Base-by-base conservation (phyloP, 2,329 filamentous ascomycete species). In the Apiospora sp. region DNA sequence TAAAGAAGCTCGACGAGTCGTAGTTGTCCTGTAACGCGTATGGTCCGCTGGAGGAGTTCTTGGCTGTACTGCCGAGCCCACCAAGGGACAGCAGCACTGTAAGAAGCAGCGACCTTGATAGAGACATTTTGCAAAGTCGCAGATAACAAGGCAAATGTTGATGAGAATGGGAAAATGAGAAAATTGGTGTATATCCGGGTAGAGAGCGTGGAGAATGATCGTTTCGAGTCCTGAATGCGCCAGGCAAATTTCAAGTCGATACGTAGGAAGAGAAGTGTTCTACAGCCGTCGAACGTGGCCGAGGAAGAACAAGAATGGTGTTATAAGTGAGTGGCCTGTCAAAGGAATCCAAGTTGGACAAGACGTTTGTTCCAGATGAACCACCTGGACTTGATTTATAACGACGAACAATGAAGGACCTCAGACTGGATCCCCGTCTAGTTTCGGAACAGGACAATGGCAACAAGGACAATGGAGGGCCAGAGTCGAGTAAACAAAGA, bases 1-100 rank as follows among this genome's bases (percentile, higher is more conserved):
- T 76, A 80, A 90, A 90, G 81, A 90, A 91, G 83, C 90, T 90
- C 78, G 79, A 82, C 8, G 79, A 72, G 80, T 89, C 84, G 80
- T 84, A 90, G 61, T 81, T 79, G 76, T 87, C 86, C 71, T 84
- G 80, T 69, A 90, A 82, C 14, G 78, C 79, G 79, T 90, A 90
- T 71, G 76, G 74, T 22, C 74, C 77, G 48, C 78, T 76, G 27
- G 76, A 41, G 19, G 58, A 64, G 58, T 64, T 64, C 58, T n/a
- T 64, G 58, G 58, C 58, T 14, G 58, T 22, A n/a, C 58, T 64
- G 34, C 58, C 34, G 58, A 64, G 19, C n/a, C 58, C 58, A 14
- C 58, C 76, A 48, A 73, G 69, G 51, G 70, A 72, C 37, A 75
- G 43, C 46, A 58, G 48, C 4, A n/a, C 67, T 48, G 41, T 68